Evolutionary conservation across 345 rosid species (phyloP).

Genomic region (Hibiscus trionum): DNA sequence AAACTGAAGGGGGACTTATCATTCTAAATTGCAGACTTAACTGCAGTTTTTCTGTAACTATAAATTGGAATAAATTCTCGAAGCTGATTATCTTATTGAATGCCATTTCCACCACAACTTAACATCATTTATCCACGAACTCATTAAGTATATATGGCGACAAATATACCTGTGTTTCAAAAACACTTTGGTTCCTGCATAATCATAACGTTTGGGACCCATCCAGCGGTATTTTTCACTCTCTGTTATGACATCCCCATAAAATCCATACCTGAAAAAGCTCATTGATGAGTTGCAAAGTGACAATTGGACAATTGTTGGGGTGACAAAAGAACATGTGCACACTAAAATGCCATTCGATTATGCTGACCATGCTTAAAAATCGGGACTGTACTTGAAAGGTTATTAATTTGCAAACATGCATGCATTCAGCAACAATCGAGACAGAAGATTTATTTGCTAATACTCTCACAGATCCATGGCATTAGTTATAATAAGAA

Average conservation of each 20-base stretch:
- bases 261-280: constrained; percentile 72
- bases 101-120: constrained; percentile 1
- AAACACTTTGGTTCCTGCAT: constrained; percentile 90
- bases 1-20: background rate
- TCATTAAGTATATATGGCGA: background rate
- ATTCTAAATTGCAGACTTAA: background rate
- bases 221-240: constrained; percentile 96
- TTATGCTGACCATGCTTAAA: background rate
- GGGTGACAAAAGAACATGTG: background rate
- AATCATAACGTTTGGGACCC: constrained; percentile 97
- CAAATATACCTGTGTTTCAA: constrained; percentile 64
- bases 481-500: constrained; percentile 17
- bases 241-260: constrained; percentile 90
- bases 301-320: background rate
- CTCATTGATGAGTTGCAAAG: constrained; percentile 2
- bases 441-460: background rate
- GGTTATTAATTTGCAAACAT: background rate
- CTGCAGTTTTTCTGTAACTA: background rate
- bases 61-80: background rate
- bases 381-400: too few relatives aligned
- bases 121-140: background rate
- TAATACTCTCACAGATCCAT: background rate
- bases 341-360: background rate
- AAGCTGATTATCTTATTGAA: background rate
- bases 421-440: background rate